Base-by-base conservation (phyloP, 1,284 basidiomycete species). In the Chondrostereum purpureum region DNA sequence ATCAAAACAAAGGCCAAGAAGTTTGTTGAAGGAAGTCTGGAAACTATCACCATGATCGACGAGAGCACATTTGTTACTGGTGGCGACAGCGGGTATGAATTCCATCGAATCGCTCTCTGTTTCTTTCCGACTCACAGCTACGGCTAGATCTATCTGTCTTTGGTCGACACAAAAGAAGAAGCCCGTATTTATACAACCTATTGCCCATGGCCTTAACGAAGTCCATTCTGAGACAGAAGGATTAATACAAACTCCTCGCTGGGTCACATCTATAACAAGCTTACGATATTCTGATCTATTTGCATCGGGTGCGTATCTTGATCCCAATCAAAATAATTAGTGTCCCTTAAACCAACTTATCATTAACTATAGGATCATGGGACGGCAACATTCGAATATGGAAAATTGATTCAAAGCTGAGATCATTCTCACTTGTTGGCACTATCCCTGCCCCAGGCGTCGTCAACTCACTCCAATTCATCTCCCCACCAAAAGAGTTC, bases 111-210 rank as follows among this genome's bases (percentile, higher is more conserved):
- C n/a, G 13, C 14, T 24, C 4, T 40, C 45, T 33, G 53, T 20
- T 22, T 24, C 42, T 31, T 31, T n/a, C 8, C 27, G n/a, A 8
- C 27, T 31, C 36, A 50, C 47, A 18, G 20, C 37, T 39, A 10
- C 12, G 37, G 35, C 23, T 23, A 95, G 92, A 1, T 87, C 91
- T 4, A 84, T 99, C 57, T 88, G 81, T 51, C 73, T 99, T 4
- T 99, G 95, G 94, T 79, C 77, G 27, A 90, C 83, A n/a, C 79
- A 81, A 50, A 96, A 94, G 73, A 98, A 99, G 74, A 99, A 99
- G 66, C 92, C 95, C 0, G 69, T 96, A 41, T 97, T 88, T 63
- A 90, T 83, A 0, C 75, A 85, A 40, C 71, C 85, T 4, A 70
- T 95, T 34, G 89, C 92, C 1, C 95, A 99, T 62, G 96, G 96